Evolutionary conservation across 139 green algal species (phyloP).

Genomic region (Pleodorina starrii): DNA sequence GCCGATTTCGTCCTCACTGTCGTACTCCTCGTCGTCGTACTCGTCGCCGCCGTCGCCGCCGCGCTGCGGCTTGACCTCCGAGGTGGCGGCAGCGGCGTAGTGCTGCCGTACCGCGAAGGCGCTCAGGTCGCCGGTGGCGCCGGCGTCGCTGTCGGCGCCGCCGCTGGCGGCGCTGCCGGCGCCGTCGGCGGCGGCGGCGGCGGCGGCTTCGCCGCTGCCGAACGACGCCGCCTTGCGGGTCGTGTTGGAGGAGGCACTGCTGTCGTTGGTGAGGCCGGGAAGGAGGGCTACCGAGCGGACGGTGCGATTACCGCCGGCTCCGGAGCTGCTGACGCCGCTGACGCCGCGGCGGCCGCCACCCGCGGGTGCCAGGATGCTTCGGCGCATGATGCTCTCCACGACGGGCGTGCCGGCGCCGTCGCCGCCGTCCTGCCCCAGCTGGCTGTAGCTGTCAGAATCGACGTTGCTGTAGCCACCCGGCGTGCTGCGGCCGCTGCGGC

Average conservation of each 20-base stretch:
- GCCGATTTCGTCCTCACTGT: background rate
- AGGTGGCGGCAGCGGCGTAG: background rate
- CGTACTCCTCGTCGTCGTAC: background rate
- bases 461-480: background rate
- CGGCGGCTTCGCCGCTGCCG: no score
- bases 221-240: no score
- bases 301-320: background rate
- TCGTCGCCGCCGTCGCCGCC: background rate
- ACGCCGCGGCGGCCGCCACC: background rate
- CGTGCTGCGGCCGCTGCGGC: background rate
- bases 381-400: constrained; percentile 11
- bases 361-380: background rate
- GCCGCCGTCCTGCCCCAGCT: background rate
- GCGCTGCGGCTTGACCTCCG: no score
- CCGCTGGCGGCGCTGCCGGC: background rate
- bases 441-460: constrained; percentile 37
- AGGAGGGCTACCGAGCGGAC: background rate
- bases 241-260: no score
- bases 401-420: background rate
- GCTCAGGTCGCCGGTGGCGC: background rate
- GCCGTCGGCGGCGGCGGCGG: background rate
- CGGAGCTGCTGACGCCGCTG: background rate
- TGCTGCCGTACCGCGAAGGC: background rate
- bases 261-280: background rate
- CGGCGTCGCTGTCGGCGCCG: background rate